Conservation (phyloP, 805 yeast genomes). For the Jamesozyma hellenica region DNA sequence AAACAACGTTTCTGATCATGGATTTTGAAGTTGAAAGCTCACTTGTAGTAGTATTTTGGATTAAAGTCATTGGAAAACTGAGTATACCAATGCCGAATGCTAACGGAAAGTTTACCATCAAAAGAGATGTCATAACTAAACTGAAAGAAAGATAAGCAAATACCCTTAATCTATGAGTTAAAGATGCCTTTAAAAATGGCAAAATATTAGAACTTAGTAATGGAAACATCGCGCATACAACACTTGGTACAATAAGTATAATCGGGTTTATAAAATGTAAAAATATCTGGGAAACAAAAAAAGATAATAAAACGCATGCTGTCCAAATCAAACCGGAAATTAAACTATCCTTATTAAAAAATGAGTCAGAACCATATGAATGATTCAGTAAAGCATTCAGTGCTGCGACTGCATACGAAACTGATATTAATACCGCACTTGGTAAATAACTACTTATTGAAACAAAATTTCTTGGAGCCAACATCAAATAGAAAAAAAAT, state of each 20-base stretch:
- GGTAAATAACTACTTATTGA: constrained; percentile 93
- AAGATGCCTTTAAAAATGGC: constrained; percentile 7
- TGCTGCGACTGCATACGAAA: constrained; percentile 60
- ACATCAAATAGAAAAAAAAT: constrained; percentile 78
- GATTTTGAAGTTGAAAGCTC: background rate
- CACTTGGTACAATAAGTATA: constrained; percentile 11
- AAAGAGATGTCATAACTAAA: constrained; percentile 56
- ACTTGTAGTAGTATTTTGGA: constrained; percentile 20
- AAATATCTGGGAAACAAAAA: constrained; percentile 9
- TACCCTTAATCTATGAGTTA: constrained; percentile 30
- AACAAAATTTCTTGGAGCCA: constrained; percentile 72
- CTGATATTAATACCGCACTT: constrained; percentile 63
- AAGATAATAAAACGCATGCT: constrained; percentile 24
- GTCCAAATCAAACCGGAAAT: constrained; percentile 21
- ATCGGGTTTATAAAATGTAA: constrained; percentile 9
- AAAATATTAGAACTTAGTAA: background rate
- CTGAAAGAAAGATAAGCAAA: constrained; percentile 53
- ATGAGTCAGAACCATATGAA: constrained; percentile 8
- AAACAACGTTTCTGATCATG: constrained; percentile 23
- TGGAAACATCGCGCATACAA: constrained; percentile 2
- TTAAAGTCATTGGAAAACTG: constrained; percentile 66
- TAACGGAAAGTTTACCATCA: constrained; percentile 77
- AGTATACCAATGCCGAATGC: constrained; percentile 60
- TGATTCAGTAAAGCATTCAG: constrained; percentile 43
- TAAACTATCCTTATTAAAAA: constrained; percentile 14